Evolutionary conservation across 2,329 filamentous ascomycete genomes (phyloP).

Genomic region (Helotiales sp.): DNA sequence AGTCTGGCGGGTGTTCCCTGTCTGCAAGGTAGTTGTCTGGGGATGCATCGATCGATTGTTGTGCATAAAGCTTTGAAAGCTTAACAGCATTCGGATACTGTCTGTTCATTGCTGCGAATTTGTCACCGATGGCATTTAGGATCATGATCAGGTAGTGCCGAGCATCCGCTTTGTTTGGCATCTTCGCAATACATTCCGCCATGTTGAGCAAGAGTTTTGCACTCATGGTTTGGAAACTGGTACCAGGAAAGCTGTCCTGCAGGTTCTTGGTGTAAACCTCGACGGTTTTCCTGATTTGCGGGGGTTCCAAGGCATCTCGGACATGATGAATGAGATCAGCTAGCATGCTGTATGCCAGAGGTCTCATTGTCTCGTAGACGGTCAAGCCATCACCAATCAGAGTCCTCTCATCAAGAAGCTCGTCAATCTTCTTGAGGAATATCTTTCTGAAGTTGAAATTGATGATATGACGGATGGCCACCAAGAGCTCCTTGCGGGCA

Average conservation of each 20-base stretch:
- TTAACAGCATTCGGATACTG: conserved; percentile 96
- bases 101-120: conserved; percentile 96
- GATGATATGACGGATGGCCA: conserved; percentile 97
- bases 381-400: conserved; percentile 94
- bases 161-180: conserved; percentile 90
- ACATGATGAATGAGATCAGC: conserved; percentile 98
- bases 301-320: conserved; percentile 79
- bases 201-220: conserved; percentile 96
- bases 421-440: conserved; percentile 91
- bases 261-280: conserved; percentile 97
- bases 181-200: conserved; percentile 94
- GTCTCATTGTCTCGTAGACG: conserved; percentile 94
- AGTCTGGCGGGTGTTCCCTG: conserved; percentile 78
- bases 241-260: conserved; percentile 93
- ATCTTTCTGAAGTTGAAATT: conserved; percentile 98
- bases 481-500: conserved; percentile 89
- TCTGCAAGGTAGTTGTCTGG: conserved; percentile 84
- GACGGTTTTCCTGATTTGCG: conserved; percentile 93
- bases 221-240: conserved; percentile 99
- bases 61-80: conserved; percentile 74
- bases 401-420: conserved; percentile 89
- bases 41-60: conserved; percentile 62
- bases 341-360: conserved; percentile 96
- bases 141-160: conserved; percentile 97
- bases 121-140: conserved; percentile 94